Percentiles rank a stretch among this genome's conserved stretches.
phyloP scores from a whole-genome alignment of 441 rosid genomes.

The Euphorbia schlechtendalii region DNA sequence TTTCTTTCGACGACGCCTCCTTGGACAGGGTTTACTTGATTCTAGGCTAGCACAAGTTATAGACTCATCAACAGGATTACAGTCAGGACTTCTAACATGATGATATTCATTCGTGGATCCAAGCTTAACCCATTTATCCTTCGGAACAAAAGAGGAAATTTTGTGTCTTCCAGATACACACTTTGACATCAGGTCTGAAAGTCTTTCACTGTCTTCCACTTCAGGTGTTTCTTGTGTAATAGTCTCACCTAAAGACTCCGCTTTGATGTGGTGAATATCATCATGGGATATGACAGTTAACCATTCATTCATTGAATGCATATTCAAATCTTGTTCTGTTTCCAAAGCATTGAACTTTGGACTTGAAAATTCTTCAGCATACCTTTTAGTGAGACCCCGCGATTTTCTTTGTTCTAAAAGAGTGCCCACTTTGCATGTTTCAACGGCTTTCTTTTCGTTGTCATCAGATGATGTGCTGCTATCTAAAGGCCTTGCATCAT shows the following conservation, averaged over 20 bases:
- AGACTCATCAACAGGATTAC: constrained; percentile 23
- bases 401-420: constrained; percentile 31
- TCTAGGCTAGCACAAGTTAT: constrained; percentile 21
- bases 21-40: constrained; percentile 31
- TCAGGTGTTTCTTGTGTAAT: constrained; percentile 8
- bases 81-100: constrained; percentile 14
- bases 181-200: constrained; percentile 26
- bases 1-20: constrained; percentile 39
- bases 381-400: constrained; percentile 45
- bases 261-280: constrained; percentile 17
- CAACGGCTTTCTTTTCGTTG: constrained; percentile 33
- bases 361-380: constrained; percentile 45
- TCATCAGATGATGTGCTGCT: constrained; percentile 35
- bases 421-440: constrained; percentile 17
- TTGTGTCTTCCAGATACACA: constrained; percentile 17
- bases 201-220: constrained; percentile 34
- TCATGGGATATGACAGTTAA: constrained; percentile 24
- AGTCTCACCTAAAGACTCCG: constrained; percentile 13
- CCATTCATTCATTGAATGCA: constrained; percentile 26
- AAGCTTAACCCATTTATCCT: constrained; percentile 26
- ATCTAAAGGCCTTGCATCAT: constrained; percentile 40
- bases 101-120: constrained; percentile 26
- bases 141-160: constrained; percentile 19
- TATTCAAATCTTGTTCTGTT: constrained; percentile 18
- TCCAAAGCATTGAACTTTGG: constrained; percentile 19